Percentiles rank a stretch among this genome's conserved stretches.
Evolutionary conservation across 495 filamentous ascomycete genomes (phyloP).

Genomic region (Massariosphaeria phaeospora): DNA sequence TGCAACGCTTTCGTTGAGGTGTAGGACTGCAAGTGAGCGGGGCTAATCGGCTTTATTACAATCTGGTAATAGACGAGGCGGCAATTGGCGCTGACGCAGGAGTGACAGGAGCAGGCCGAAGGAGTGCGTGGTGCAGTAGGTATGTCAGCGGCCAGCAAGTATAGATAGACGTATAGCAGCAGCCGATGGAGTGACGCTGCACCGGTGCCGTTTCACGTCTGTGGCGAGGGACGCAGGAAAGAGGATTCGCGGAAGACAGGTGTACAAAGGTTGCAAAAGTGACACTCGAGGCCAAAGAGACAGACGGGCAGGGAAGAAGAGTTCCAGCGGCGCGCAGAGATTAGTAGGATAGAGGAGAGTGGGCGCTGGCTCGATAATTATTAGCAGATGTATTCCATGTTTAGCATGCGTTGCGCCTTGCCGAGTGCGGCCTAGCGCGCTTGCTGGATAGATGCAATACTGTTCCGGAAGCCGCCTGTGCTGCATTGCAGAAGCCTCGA

Average conservation of each 20-base stretch:
- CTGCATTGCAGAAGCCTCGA: not conserved
- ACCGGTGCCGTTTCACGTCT: slow-evolving; percentile 3
- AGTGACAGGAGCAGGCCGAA: no score
- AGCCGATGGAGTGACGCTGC: no score
- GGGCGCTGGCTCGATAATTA: slow-evolving; percentile 8
- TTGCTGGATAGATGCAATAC: slow-evolving; percentile 13
- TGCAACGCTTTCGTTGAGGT: slow-evolving; percentile 13
- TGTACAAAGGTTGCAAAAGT: no score
- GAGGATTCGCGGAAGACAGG: no score
- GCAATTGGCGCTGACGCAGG: slow-evolving; percentile 15
- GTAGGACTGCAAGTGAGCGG: slow-evolving; percentile 28
- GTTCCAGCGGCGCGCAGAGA: not conserved
- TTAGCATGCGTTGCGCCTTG: slow-evolving; percentile 10
- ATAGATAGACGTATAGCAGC: not conserved
- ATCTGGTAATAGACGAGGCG: no score
- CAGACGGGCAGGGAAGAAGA: not conserved
- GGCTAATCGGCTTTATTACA: no score
- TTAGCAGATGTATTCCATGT: slow-evolving; percentile 24
- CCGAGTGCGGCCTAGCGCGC: slow-evolving; percentile 20
- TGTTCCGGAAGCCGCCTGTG: slow-evolving; percentile 21
- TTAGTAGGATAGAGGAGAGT: not conserved
- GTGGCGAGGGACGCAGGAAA: not conserved
- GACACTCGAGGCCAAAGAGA: not conserved
- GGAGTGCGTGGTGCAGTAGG: slow-evolving; percentile 7
- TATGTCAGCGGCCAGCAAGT: not conserved